These are phyloP conservation scores for Arthrobotrys iridis DNA, from an alignment of 2,329 filamentous ascomycete genomes.

Conservation along the genomic window DNA sequence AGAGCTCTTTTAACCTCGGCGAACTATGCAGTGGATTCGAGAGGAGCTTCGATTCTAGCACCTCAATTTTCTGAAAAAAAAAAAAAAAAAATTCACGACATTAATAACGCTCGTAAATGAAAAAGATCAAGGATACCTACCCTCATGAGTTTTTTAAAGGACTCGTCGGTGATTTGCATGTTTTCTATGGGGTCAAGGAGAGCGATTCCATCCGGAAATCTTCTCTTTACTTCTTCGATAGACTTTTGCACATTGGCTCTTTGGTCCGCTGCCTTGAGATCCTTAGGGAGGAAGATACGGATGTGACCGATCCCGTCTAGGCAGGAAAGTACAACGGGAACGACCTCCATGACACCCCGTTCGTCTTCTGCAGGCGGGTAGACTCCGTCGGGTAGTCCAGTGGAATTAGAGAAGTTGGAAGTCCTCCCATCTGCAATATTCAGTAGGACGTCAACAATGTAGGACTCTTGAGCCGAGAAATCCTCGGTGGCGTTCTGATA, in stretches of 20 bases:
- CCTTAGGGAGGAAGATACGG: conserved; percentile 81
- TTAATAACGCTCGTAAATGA: neutral
- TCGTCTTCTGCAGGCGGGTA: conserved; percentile 70
- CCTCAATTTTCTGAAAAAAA: conserved; percentile 83
- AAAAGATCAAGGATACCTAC: conserved; percentile 61
- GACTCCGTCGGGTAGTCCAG: conserved; percentile 59
- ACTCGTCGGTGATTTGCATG: conserved; percentile 91
- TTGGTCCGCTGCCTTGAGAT: conserved; percentile 74
- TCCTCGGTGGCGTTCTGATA: conserved; percentile 70
- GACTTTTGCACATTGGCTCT: conserved; percentile 74
- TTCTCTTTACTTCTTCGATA: conserved; percentile 80
- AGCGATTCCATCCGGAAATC: conserved; percentile 92
- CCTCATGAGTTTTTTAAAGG: conserved; percentile 87
- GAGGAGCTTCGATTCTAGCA: conserved; percentile 87
- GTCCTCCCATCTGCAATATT: conserved; percentile 68
- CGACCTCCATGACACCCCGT: conserved; percentile 77
- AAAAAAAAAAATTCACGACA: too few relatives aligned
- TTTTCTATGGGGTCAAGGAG: conserved; percentile 93
- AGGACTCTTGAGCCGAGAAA: conserved; percentile 77
- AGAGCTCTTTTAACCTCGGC: conserved; percentile 81
- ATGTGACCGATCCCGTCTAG: conserved; percentile 86
- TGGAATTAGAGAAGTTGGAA: conserved; percentile 71
- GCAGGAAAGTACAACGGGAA: conserved; percentile 86
- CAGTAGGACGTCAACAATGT: conserved; percentile 84
- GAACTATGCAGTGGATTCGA: conserved; percentile 92